Conservation (phyloP, 352 stramenopile genomes). For the Globisporangium spiculum region DNA sequence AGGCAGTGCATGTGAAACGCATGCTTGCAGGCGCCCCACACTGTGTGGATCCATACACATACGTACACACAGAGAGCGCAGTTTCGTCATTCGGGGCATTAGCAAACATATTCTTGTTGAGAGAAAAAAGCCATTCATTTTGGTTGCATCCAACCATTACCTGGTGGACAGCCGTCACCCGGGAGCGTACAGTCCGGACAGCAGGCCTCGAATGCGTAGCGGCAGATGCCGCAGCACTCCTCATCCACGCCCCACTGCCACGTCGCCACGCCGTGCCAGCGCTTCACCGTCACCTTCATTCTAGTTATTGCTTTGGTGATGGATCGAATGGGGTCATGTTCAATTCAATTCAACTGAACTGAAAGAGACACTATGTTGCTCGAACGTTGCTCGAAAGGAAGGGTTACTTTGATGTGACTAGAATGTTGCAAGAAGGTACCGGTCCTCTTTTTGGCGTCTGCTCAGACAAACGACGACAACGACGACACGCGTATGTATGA, state of each 20-base stretch:
- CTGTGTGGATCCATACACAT: conserved; percentile 17
- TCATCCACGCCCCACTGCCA: conserved; percentile 91
- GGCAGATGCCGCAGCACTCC: conserved; percentile 89
- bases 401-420: not conserved
- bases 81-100: not conserved
- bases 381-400: not conserved
- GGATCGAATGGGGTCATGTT: not conserved
- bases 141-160: conserved; percentile 8
- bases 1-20: conserved; percentile 93
- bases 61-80: not conserved
- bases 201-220: conserved; percentile 79
- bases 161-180: conserved; percentile 82
- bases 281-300: conserved; percentile 85
- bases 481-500: not conserved
- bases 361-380: not conserved
- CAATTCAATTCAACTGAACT: not conserved
- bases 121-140: too few species aligned
- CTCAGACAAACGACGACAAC: not conserved
- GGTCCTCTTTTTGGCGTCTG: not conserved
- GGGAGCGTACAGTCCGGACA: conserved; percentile 78
- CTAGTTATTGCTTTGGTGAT: not conserved
- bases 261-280: conserved; percentile 88
- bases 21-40: conserved; percentile 90
- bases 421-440: not conserved
- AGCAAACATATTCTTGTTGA: not conserved